These are phyloP conservation scores for Neofusicoccum parvum DNA, from an alignment of 2,329 filamentous ascomycete species.

Conservation along the genomic window DNA sequence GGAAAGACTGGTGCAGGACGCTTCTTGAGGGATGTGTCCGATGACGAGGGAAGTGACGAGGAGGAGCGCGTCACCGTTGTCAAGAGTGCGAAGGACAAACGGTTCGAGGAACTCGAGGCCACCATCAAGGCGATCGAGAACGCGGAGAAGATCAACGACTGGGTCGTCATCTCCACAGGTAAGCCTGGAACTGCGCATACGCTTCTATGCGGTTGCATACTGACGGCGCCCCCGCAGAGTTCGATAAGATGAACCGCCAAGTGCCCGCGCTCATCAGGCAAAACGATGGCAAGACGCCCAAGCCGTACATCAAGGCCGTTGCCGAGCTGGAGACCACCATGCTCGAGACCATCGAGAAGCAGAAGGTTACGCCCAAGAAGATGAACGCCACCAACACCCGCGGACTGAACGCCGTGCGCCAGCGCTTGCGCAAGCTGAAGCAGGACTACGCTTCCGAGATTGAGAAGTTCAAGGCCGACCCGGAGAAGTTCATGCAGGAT, in stretches of 20 bases:
- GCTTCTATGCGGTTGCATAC: constrained; percentile 25
- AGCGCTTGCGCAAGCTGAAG: constrained; percentile 98
- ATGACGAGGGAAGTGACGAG: constrained; percentile 81
- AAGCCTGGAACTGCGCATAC: constrained; percentile 41
- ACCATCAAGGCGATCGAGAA: constrained; percentile 93
- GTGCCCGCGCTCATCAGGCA: constrained; percentile 58
- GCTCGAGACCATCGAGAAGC: constrained; percentile 91
- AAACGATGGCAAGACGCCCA: constrained; percentile 76
- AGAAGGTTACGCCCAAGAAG: constrained; percentile 95
- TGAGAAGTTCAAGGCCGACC: constrained; percentile 81
- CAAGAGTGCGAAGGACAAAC: constrained; percentile 98
- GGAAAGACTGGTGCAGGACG: constrained; percentile 71
- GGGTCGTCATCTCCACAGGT: constrained; percentile 90
- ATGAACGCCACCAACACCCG: constrained; percentile 96
- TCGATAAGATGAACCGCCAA: constrained; percentile 91
- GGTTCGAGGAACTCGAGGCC: constrained; percentile 87
- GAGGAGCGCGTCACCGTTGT: constrained; percentile 84
- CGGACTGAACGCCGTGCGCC: constrained; percentile 94
- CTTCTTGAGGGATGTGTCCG: constrained; percentile 80
- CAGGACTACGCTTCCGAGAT: constrained; percentile 90
- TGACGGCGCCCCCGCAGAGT: constrained; percentile 60
- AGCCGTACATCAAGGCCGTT: constrained; percentile 88
- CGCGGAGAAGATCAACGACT: constrained; percentile 95
- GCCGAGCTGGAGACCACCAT: constrained; percentile 93
- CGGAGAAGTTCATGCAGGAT: constrained; percentile 85